Evolutionary conservation across 2,329 filamentous ascomycete species (phyloP), one percentile per base, ranked within the genome.

Genomic region (Aspergillus sp.): DNA sequence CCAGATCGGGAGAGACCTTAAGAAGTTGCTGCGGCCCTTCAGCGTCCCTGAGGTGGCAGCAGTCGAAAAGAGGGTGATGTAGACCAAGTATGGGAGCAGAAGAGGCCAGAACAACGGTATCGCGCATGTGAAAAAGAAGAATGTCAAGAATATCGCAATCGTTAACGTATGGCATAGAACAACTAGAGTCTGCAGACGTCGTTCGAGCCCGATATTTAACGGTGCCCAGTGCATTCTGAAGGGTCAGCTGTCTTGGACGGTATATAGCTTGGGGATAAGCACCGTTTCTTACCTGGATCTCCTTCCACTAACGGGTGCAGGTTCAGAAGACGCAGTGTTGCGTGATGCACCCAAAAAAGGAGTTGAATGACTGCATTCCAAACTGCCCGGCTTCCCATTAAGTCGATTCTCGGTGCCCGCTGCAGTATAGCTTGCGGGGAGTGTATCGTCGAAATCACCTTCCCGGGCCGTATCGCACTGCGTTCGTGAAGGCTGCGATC

Each of bases 81-180:
- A 84, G 36, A 95, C 69, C 26, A 93, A 70, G 51, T 96, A 96
- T 0, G 86, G 76, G 5, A 81, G 51, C 13, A 81, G 58, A 17
- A 81, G 61, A 2, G 89, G 89, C 91, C 91, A 98, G 29, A 80
- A 76, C n/a, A 96, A 66, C 1, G 91, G 91, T 35, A 93, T 88
- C 35, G 85, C 82, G 61, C 86, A 93, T 20, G 88, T 75, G 52
- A 93, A 82, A 67, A 93, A 94, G 68, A 96, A 96, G 36, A 80
- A 58, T 4, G 84, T 82, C 4, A 93, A 71, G 46, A 75, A 71
- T 15, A 75, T 61, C n/a, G 75, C 73, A 40, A 88, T 81, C 34
- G 73, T 76, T 44, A 84, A 69, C 40, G 76, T 83, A 58, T 88
- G 82, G 46, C 77, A 71, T 6, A 88, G 66, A 8, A 88, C 82